These are phyloP conservation scores for Carex sylvatica DNA, from an alignment of 202 grass and related monocot genomes.

Conservation along the genomic window DNA sequence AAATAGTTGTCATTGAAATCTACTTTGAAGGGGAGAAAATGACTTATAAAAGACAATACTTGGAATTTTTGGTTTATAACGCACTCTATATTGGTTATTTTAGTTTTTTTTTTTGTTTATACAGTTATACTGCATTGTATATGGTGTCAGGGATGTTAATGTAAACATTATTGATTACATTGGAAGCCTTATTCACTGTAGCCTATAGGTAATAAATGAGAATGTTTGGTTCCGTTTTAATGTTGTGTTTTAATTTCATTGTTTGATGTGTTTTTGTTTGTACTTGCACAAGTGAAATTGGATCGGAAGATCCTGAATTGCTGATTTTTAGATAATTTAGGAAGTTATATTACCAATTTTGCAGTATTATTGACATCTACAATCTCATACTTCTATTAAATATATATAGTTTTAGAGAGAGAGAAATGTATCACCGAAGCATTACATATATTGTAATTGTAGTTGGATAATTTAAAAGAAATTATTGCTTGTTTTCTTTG, in stretches of 20 bases:
- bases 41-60: neutral
- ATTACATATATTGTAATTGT: no score
- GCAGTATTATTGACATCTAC: neutral
- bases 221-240: neutral
- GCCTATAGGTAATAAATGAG: neutral
- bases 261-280: neutral
- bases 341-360: neutral
- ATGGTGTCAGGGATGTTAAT: neutral
- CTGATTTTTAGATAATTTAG: neutral
- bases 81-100: neutral
- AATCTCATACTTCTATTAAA: no score
- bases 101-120: no score
- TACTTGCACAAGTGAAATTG: neutral
- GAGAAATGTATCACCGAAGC: no score
- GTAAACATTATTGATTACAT: neutral
- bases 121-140: neutral
- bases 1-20: neutral
- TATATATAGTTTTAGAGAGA: no score
- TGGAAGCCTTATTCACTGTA: neutral
- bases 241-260: neutral
- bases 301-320: neutral
- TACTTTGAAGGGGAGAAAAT: neutral
- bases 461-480: no score
- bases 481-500: no score
- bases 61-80: no score